A percentile compares a stretch with the other conserved stretches of the same genome.
Evolutionary conservation across 2,329 filamentous ascomycete species (phyloP).

Genomic region (Kalmusia sp.): DNA sequence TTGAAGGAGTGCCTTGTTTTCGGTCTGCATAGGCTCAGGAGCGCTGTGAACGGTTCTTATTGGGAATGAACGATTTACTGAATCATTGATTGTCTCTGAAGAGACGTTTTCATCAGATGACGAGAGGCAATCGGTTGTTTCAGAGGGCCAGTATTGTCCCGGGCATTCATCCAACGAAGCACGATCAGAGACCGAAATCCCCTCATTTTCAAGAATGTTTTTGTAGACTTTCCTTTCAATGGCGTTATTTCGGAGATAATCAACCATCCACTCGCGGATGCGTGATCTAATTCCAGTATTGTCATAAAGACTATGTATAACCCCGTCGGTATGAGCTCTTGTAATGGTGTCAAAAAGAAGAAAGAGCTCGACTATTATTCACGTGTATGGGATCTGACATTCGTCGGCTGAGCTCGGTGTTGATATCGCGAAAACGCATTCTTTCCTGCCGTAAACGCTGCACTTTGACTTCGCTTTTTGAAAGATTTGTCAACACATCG

Average conservation of each 20-base stretch:
- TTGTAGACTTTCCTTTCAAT: constrained; percentile 11
- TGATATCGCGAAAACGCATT: background rate
- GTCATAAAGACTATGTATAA: background rate
- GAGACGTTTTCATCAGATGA: background rate
- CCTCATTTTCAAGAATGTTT: constrained; percentile 3
- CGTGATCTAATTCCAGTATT: background rate
- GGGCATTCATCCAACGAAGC: constrained; percentile 3
- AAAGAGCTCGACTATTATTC: background rate
- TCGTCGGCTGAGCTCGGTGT: background rate
- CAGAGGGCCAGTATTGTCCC: constrained; percentile 4
- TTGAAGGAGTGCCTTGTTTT: too few species aligned
- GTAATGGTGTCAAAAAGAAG: background rate
- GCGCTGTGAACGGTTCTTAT: too few species aligned
- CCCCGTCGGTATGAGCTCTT: constrained; percentile 9
- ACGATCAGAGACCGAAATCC: background rate
- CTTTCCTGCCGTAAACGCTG: constrained; percentile 6
- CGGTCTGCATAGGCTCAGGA: background rate
- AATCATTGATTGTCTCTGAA: too few species aligned
- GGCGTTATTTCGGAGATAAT: constrained; percentile 9
- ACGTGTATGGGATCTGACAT: constrained; percentile 5
- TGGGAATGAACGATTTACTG: background rate
- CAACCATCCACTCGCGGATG: constrained; percentile 14
- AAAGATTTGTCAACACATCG: constrained; percentile 6
- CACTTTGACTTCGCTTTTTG: constrained; percentile 13
- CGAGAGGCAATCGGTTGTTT: background rate